Conservation (phyloP, 2,329 filamentous ascomycete species). For the Pseudocercospora musae region DNA sequence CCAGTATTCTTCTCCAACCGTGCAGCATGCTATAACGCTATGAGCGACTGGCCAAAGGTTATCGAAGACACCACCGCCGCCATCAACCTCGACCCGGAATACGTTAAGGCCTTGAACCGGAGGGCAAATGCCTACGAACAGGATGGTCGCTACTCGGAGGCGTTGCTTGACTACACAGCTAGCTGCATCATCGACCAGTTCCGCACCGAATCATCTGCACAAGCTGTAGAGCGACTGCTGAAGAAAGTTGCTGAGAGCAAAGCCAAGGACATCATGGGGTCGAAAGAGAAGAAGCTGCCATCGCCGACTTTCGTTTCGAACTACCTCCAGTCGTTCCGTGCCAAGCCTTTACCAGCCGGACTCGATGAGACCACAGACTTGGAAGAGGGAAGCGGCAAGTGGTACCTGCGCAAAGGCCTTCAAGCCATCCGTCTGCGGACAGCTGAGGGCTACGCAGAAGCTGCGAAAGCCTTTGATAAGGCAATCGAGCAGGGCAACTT, state of each 20-base stretch:
- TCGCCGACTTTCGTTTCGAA: constrained; percentile 97
- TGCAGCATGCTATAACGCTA: constrained; percentile 93
- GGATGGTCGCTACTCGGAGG: constrained; percentile 84
- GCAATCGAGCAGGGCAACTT: constrained; percentile 79
- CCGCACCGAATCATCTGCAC: constrained; percentile 82
- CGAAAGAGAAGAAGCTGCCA: constrained; percentile 80
- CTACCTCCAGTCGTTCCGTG: constrained; percentile 97
- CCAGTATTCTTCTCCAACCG: constrained; percentile 99
- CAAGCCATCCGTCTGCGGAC: constrained; percentile 80
- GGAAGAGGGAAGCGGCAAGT: constrained; percentile 73
- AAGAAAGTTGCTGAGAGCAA: constrained; percentile 97
- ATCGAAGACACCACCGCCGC: constrained; percentile 96
- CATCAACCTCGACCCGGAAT: constrained; percentile 88
- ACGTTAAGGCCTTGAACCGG: constrained; percentile 96
- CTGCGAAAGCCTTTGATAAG: constrained; percentile 79
- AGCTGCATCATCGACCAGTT: constrained; percentile 99
- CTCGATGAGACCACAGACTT: constrained; percentile 80
- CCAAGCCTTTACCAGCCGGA: constrained; percentile 72
- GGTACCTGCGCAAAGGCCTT: constrained; percentile 79
- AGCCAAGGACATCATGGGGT: constrained; percentile 79
- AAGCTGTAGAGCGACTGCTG: constrained; percentile 85
- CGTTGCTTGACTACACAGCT: constrained; percentile 93
- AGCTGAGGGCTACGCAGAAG: constrained; percentile 86
- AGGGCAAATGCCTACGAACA: constrained; percentile 96
- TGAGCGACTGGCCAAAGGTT: constrained; percentile 90